Base-by-base conservation (phyloP, 495 filamentous ascomycete genomes). In the Cercophora newfieldiana region DNA sequence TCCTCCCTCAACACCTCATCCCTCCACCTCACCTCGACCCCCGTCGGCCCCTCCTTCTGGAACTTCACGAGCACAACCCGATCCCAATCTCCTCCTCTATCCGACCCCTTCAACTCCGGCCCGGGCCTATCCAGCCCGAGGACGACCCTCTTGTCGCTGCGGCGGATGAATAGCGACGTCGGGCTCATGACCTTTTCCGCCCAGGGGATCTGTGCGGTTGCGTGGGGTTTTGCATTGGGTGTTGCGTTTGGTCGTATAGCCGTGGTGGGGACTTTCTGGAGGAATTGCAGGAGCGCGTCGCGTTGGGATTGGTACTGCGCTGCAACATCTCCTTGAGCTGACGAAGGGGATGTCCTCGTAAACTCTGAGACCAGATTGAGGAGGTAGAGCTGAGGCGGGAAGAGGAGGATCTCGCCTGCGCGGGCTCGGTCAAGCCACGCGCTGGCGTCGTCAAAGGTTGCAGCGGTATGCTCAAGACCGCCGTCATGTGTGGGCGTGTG, bases 311-410 rank as follows among this genome's bases (percentile, higher is more conserved):
- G 77, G 57, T 89, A 80, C 60, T 86, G 66, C 21, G 80, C 77
- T 8, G 80, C 57, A 4, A 72, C 68, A 3, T 70, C 12, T 1
- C 24, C 59, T 7, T 64, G 7, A 4, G 10, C 8, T 10, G 29
- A n/a, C n/a, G n/a, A n/a, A n/a, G n/a, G 18, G 47, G 76, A 68
- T 44, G 81, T 72, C 61, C 79, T 79, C 33, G 93, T 74, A 65
- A 90, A 92, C 12, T 81, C 78, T 2, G 89, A 78, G 5, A 96
- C 78, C 0, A 91, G 71, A 22, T 85, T 80, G 12, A 97, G 77
- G 0, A 99, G 85, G 68, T 93, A 90, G 74, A 88, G 91, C 69
- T 99, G 95, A 2, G 95, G 95, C 28, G 95, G 95, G 70, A 92
- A 97, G 0, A 99, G 81, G 60, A 96, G 89, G 51, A 97, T 88